These are phyloP conservation scores for Teunomyces panamensis DNA, from an alignment of 805 yeast species.

Conservation along the genomic window DNA sequence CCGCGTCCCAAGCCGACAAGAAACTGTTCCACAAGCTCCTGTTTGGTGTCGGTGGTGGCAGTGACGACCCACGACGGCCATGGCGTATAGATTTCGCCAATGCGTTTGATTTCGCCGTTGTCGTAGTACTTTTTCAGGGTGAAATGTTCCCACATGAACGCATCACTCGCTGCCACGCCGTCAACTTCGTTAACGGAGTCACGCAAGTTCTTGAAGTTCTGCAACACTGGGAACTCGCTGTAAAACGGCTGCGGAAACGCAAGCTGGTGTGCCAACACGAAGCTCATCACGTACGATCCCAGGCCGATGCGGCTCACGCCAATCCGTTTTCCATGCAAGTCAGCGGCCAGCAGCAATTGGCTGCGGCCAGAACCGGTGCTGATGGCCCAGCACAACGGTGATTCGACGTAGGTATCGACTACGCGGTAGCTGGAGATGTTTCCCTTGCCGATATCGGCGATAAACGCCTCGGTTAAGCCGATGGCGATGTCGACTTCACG, in stretches of 20 bases:
- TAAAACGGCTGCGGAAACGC: slow-evolving; percentile 53
- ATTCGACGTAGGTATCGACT: slow-evolving; percentile 78
- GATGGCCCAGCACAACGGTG: slow-evolving; percentile 89
- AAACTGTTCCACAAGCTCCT: slow-evolving; percentile 35
- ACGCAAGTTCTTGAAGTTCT: slow-evolving; percentile 72
- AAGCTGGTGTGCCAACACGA: slow-evolving; percentile 66
- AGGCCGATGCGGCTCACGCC: slow-evolving; percentile 88
- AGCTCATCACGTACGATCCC: slow-evolving; percentile 90
- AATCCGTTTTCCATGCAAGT: slow-evolving; percentile 59
- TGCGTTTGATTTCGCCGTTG: slow-evolving; percentile 68
- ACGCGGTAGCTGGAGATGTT: slow-evolving; percentile 55
- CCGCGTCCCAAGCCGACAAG: slow-evolving; percentile 62
- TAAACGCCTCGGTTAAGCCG: slow-evolving; percentile 89
- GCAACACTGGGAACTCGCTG: slow-evolving; percentile 52
- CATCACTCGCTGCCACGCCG: slow-evolving; percentile 53
- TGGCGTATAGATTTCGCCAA: slow-evolving; percentile 90
- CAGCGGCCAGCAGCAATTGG: slow-evolving; percentile 49
- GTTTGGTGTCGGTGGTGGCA: slow-evolving; percentile 41
- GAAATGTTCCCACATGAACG: slow-evolving; percentile 95
- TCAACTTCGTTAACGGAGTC: slow-evolving; percentile 65
- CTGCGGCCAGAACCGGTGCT: slow-evolving; percentile 67
- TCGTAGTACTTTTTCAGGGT: slow-evolving; percentile 86
- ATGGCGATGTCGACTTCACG: slow-evolving; percentile 74
- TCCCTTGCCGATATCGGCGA: slow-evolving; percentile 77
- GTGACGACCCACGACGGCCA: slow-evolving; percentile 95